Conservation (phyloP, 768 basidiomycete genomes). For the Tylopilus balloui region DNA sequence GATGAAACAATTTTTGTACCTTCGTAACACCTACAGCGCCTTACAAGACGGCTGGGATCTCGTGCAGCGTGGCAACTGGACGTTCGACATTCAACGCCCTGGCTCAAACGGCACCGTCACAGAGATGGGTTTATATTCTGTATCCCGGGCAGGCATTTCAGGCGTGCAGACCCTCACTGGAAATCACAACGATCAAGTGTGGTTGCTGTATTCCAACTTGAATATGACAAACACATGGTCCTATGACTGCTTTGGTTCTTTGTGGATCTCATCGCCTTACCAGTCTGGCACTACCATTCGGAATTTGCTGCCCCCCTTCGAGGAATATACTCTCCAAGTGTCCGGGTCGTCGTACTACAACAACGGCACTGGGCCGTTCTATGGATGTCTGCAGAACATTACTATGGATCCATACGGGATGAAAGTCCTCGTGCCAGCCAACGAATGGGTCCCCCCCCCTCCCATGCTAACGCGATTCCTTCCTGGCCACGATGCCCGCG, state of each 20-base stretch:
- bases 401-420: slow-evolving; percentile 73
- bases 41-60: slow-evolving; percentile 86
- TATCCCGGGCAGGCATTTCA: slow-evolving; percentile 59
- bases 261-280: slow-evolving; percentile 83
- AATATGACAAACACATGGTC: slow-evolving; percentile 65
- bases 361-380: slow-evolving; percentile 55
- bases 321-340: slow-evolving; percentile 62
- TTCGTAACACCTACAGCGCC: slow-evolving; percentile 64
- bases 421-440: slow-evolving; percentile 71
- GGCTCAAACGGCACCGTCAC: slow-evolving; percentile 80
- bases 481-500: slow-evolving; percentile 84
- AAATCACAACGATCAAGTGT: slow-evolving; percentile 60
- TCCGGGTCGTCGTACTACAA: slow-evolving; percentile 63
- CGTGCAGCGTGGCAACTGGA: slow-evolving; percentile 85
- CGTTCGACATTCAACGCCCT: slow-evolving; percentile 67
- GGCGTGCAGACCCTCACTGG: slow-evolving; percentile 61
- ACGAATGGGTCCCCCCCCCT: slow-evolving; percentile 63
- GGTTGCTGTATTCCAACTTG: slow-evolving; percentile 85
- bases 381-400: slow-evolving; percentile 67
- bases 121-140: slow-evolving; percentile 87
- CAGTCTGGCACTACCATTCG: slow-evolving; percentile 52
- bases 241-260: slow-evolving; percentile 49
- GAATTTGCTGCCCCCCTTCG: slow-evolving; percentile 83
- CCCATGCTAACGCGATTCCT: slow-evolving; percentile 75
- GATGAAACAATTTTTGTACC: slow-evolving; percentile 65